phyloP scores from a whole-genome alignment of 2,329 filamentous ascomycete genomes.

The Penicillium thymicola region DNA sequence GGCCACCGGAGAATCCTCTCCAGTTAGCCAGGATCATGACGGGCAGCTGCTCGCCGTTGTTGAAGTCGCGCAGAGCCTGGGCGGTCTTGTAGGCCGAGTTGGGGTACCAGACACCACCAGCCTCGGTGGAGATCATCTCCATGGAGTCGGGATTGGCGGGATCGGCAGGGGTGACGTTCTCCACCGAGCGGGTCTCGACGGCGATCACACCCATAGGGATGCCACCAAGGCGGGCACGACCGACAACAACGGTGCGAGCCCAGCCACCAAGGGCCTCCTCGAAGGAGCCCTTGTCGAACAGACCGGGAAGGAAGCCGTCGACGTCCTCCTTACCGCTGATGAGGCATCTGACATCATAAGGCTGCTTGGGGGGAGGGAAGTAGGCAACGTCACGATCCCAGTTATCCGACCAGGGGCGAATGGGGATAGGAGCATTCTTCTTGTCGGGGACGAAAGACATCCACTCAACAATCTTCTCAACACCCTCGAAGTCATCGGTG shows the following conservation, averaged over 20 bases:
- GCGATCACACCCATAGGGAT: slow-evolving; percentile 98
- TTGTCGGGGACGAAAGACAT: slow-evolving; percentile 96
- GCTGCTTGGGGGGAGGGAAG: slow-evolving; percentile 72
- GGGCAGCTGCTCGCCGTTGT: slow-evolving; percentile 95
- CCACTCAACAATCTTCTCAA: slow-evolving; percentile 97
- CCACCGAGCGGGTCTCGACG: slow-evolving; percentile 91
- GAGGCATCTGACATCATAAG: slow-evolving; percentile 91
- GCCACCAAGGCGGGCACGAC: slow-evolving; percentile 91
- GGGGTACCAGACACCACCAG: slow-evolving; percentile 98
- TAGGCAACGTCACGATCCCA: slow-evolving; percentile 94
- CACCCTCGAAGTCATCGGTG: slow-evolving; percentile 94
- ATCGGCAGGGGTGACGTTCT: slow-evolving; percentile 95
- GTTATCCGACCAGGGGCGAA: slow-evolving; percentile 75
- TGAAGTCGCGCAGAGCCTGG: slow-evolving; percentile 98
- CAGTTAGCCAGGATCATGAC: slow-evolving; percentile 99
- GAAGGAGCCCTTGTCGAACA: slow-evolving; percentile 96
- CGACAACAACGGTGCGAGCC: slow-evolving; percentile 94
- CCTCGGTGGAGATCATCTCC: slow-evolving; percentile 90
- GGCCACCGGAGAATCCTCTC: slow-evolving; percentile 99
- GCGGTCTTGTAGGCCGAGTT: slow-evolving; percentile 99
- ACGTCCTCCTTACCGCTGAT: slow-evolving; percentile 84
- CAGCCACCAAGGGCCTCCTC: slow-evolving; percentile 95
- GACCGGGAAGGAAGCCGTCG: slow-evolving; percentile 78
- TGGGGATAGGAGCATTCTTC: slow-evolving; percentile 88
- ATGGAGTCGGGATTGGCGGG: slow-evolving; percentile 98